A percentile compares a stretch with the other conserved stretches of the same genome.
These are phyloP conservation scores for Pyrenophora seminiperda DNA, from an alignment of 2,329 filamentous ascomycete genomes.

Conservation along the genomic window DNA sequence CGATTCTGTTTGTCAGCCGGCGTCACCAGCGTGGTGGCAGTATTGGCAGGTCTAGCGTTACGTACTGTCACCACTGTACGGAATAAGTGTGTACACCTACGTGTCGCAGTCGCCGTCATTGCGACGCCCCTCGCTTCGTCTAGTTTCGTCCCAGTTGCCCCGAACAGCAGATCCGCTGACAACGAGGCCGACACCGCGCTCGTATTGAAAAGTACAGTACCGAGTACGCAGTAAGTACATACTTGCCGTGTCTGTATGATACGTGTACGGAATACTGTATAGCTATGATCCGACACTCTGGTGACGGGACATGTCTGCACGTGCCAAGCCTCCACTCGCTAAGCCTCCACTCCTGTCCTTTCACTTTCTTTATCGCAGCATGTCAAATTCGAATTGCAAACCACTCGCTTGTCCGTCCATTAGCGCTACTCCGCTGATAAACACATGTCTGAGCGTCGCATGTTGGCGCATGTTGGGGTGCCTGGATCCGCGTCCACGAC, in stretches of 20 bases:
- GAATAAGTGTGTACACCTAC: too few species aligned
- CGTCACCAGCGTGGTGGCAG: too few species aligned
- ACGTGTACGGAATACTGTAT: too few species aligned
- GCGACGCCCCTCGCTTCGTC: slow-evolving; percentile 13
- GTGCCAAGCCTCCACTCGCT: slow-evolving; percentile 1
- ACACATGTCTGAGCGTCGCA: slow-evolving; percentile 14
- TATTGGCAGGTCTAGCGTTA: slow-evolving; percentile 17
- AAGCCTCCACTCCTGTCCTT: too few species aligned
- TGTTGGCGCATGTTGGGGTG: slow-evolving; percentile 15
- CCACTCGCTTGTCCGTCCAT: slow-evolving; percentile 3
- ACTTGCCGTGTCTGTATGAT: too few species aligned
- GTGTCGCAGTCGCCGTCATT: too few species aligned
- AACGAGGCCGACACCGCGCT: slow-evolving; percentile 16
- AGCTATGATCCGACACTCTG: slow-evolving; percentile 5
- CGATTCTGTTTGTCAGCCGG: slow-evolving; percentile 20
- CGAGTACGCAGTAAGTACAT: too few species aligned
- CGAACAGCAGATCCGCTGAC: slow-evolving; percentile 3
- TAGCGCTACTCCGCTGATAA: slow-evolving; percentile 28
- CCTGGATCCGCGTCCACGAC: slow-evolving; percentile 15
- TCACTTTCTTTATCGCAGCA: slow-evolving; percentile 12
- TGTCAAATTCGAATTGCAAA: slow-evolving; percentile 12
- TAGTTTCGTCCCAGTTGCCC: slow-evolving; percentile 22
- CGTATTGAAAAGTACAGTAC: too few species aligned
- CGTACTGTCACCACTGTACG: too few species aligned
- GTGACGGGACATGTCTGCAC: slow-evolving; percentile 1